Conservation (phyloP, 2,329 filamentous ascomycete species). For the Aspergillus intermedius region DNA sequence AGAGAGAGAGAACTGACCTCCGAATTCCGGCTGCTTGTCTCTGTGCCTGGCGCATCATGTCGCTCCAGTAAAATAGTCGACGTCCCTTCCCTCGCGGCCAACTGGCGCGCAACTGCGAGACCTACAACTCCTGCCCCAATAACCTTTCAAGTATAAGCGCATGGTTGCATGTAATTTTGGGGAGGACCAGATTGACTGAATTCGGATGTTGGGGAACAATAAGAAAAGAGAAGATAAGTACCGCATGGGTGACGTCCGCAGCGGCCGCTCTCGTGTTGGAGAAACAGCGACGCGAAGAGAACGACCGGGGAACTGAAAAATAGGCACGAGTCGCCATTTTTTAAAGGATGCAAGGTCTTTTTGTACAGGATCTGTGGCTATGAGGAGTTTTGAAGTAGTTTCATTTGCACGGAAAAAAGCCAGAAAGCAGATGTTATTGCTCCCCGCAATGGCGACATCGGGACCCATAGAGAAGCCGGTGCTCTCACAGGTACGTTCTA, state of each 20-base stretch:
- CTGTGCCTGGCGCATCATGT: conserved; percentile 67
- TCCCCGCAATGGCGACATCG: neutral
- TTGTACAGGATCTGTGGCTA: too few species aligned
- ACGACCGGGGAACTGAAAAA: conserved; percentile 7
- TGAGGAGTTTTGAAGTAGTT: too few species aligned
- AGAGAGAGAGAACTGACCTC: conserved; percentile 48
- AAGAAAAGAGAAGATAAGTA: conserved; percentile 14
- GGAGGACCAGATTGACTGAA: neutral
- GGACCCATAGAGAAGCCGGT: neutral
- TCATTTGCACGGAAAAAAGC: too few species aligned
- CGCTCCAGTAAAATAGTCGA: conserved; percentile 76
- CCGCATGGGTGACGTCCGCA: conserved; percentile 59
- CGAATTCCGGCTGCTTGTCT: conserved; percentile 84
- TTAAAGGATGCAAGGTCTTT: neutral
- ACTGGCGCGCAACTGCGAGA: conserved; percentile 67
- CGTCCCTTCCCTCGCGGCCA: conserved; percentile 55
- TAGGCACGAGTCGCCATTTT: conserved; percentile 12
- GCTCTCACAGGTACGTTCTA: too few species aligned
- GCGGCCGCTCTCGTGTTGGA: conserved; percentile 34
- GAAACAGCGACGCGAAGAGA: conserved; percentile 29
- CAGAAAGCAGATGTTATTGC: neutral
- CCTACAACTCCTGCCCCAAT: conserved; percentile 71
- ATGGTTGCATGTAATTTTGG: neutral
- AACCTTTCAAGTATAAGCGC: conserved; percentile 32
- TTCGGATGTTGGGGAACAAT: too few species aligned